These are phyloP conservation scores for Cadophora luteo-olivacea DNA, from an alignment of 2,329 filamentous ascomycete species.

Conservation along the genomic window DNA sequence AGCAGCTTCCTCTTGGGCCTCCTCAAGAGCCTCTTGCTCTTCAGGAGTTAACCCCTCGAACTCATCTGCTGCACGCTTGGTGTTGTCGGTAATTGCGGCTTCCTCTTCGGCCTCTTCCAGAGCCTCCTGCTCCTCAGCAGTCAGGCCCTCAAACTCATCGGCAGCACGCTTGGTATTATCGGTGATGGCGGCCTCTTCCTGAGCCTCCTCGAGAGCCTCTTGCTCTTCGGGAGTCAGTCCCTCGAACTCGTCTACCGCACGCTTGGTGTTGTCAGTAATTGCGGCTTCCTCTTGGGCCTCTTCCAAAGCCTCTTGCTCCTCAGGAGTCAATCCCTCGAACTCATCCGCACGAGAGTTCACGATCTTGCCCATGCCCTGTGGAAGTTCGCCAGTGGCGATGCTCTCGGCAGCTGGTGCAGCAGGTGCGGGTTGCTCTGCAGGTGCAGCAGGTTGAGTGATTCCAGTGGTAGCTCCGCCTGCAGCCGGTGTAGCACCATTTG, in stretches of 20 bases:
- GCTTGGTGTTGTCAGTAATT: background rate
- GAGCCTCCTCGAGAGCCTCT: background rate
- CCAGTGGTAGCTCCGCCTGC: background rate
- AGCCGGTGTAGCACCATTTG: slow-evolving; percentile 16
- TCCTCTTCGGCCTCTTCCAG: too few species aligned
- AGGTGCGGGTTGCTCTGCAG: slow-evolving; percentile 4
- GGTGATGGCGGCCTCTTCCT: background rate
- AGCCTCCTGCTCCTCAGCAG: too few species aligned
- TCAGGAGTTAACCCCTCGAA: too few species aligned
- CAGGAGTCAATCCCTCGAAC: slow-evolving; percentile 1
- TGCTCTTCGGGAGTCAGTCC: background rate
- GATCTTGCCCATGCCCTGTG: slow-evolving; percentile 27
- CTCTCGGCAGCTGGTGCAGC: slow-evolving; percentile 25
- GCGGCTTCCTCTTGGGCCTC: slow-evolving; percentile 3
- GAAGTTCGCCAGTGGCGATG: background rate
- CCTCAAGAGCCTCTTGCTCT: too few species aligned
- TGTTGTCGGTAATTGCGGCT: too few species aligned
- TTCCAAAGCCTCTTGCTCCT: background rate
- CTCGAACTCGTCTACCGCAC: background rate
- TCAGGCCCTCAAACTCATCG: background rate
- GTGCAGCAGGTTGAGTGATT: background rate
- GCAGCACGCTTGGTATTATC: slow-evolving; percentile 7
- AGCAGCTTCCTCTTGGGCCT: too few species aligned
- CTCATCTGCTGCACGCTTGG: too few species aligned
- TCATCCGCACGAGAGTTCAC: background rate